A percentile compares a stretch with the other conserved stretches of the same genome.
These are phyloP conservation scores for Diutina mesorugosa DNA, from an alignment of 1,139 yeast species.

Conservation along the genomic window DNA sequence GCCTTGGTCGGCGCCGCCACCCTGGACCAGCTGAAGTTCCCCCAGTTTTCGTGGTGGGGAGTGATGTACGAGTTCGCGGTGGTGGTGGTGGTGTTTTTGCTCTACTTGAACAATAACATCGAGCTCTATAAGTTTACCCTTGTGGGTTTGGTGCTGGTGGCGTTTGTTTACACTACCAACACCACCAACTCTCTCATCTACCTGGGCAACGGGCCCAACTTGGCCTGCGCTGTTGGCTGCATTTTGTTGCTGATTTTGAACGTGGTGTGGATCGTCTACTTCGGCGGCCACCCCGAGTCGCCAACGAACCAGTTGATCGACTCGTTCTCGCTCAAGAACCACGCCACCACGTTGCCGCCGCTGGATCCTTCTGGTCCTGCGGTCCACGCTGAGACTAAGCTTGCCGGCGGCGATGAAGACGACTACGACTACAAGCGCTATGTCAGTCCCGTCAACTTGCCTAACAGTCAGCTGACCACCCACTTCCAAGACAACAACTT, in stretches of 20 bases:
- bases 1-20: constrained; percentile 73
- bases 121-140: constrained; percentile 60
- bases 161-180: constrained; percentile 74
- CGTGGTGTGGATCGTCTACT: constrained; percentile 71
- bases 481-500: constrained; percentile 22
- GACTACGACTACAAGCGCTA: constrained; percentile 9
- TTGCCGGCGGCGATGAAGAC: constrained; percentile 9
- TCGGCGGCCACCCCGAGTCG: constrained; percentile 70
- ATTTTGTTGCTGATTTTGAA: constrained; percentile 73
- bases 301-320: constrained; percentile 79
- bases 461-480: constrained; percentile 4
- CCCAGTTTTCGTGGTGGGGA: constrained; percentile 96
- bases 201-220: constrained; percentile 44
- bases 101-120: constrained; percentile 56
- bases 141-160: constrained; percentile 45
- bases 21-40: constrained; percentile 30
- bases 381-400: constrained; percentile 14
- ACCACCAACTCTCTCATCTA: constrained; percentile 73
- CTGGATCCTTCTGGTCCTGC: constrained; percentile 10
- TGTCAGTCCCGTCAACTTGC: constrained; percentile 8
- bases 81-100: constrained; percentile 37
- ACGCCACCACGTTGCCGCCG: constrained; percentile 4
- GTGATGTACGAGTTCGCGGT: constrained; percentile 67
- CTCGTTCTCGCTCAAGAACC: constrained; percentile 39
- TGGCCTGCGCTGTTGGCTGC: constrained; percentile 90